phyloP scores from a whole-genome alignment of 495 filamentous ascomycete species.

The Cercophora sp. region DNA sequence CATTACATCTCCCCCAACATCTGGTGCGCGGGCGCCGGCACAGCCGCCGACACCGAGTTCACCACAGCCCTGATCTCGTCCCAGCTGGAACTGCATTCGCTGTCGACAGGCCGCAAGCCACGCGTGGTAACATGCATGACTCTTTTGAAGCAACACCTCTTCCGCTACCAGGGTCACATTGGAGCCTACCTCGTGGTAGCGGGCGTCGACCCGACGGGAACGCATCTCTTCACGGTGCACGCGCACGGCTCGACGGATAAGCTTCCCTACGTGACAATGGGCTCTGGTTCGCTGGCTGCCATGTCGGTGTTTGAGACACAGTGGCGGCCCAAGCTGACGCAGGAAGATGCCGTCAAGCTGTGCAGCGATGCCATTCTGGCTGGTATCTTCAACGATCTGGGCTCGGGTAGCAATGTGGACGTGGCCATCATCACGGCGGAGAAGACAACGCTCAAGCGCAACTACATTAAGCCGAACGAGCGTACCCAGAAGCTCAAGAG shows the following conservation, averaged over 20 bases:
- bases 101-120: constrained; percentile 92
- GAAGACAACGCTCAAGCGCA: constrained; percentile 86
- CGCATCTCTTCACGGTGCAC: constrained; percentile 96
- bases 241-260: constrained; percentile 98
- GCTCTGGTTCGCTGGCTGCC: constrained; percentile 88
- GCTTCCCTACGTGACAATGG: constrained; percentile 99
- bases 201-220: constrained; percentile 93
- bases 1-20: constrained; percentile 99
- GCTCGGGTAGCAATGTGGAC: constrained; percentile 95
- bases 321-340: constrained; percentile 78
- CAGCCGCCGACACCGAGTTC: constrained; percentile 98
- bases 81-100: constrained; percentile 91
- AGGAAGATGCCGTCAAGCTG: constrained; percentile 77
- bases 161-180: constrained; percentile 96
- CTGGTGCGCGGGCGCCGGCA: constrained; percentile 98
- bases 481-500: constrained; percentile 86
- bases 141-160: constrained; percentile 98
- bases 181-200: constrained; percentile 98
- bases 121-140: constrained; percentile 99
- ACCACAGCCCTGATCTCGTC: constrained; percentile 98
- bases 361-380: constrained; percentile 87
- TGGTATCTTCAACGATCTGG: constrained; percentile 99
- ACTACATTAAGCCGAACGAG: constrained; percentile 88
- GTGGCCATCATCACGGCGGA: constrained; percentile 90
- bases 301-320: constrained; percentile 98